These are phyloP conservation scores for Starmera pachycereana DNA, from an alignment of 805 yeast species.

Conservation along the genomic window DNA sequence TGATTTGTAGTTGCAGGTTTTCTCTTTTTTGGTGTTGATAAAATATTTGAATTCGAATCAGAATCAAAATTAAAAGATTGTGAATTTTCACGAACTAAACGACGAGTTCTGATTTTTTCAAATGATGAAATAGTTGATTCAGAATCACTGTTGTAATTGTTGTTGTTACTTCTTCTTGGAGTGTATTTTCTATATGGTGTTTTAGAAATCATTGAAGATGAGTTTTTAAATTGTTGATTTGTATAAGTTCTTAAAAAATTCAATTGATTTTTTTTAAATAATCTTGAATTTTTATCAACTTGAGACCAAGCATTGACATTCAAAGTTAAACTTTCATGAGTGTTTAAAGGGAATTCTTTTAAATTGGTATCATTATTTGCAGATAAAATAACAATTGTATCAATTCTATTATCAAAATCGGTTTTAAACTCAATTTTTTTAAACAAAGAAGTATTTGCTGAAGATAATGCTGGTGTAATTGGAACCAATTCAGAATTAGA, in stretches of 20 bases:
- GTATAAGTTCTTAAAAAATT: conserved; percentile 43
- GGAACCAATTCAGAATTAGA: conserved; percentile 1
- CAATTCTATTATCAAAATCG: conserved; percentile 3
- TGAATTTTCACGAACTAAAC: conserved; percentile 33
- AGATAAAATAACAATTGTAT: conserved; percentile 9
- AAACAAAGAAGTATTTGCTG: conserved; percentile 10
- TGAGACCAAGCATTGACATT: conserved; percentile 43
- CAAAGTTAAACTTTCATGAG: conserved; percentile 33
- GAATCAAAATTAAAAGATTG: conserved; percentile 21
- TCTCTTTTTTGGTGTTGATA: conserved; percentile 18
- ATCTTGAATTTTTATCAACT: conserved; percentile 22
- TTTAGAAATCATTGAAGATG: conserved; percentile 11
- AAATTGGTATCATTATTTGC: conserved; percentile 1
- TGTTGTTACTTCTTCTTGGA: conserved; percentile 13
- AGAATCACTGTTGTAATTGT: conserved; percentile 22
- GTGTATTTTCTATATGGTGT: conserved; percentile 12
- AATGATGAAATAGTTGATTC: conserved; percentile 19
- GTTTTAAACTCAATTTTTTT: conserved; percentile 8
- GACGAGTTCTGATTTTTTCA: conserved; percentile 52
- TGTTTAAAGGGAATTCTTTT: conserved; percentile 37
- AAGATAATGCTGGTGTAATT: conserved; percentile 9
- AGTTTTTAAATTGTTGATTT: conserved; percentile 17
- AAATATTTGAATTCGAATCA: conserved; percentile 8
- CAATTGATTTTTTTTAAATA: conserved; percentile 38
- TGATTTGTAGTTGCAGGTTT: conserved; percentile 24